Conservation (phyloP, 352 stramenopile species). For the Aphanomyces euteiches region DNA sequence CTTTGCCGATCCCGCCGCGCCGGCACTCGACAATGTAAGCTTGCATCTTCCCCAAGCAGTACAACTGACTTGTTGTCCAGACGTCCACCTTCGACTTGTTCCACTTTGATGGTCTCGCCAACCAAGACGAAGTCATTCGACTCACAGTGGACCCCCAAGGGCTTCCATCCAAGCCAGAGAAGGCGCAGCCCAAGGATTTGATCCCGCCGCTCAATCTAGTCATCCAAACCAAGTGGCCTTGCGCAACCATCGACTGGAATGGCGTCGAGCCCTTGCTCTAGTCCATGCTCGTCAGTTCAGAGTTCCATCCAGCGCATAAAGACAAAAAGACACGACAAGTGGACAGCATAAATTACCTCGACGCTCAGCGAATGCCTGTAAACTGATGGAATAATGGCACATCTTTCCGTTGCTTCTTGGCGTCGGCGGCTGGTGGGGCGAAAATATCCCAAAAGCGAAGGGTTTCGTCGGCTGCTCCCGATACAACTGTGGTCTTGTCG, state of each 20-base stretch:
- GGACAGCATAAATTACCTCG: background rate
- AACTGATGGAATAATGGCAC: background rate
- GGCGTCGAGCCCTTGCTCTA: slow-evolving; percentile 79
- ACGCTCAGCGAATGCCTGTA: background rate
- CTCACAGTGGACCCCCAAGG: slow-evolving; percentile 44
- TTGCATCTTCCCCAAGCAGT: background rate
- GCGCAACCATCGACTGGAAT: slow-evolving; percentile 82
- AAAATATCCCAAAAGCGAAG: slow-evolving; percentile 99
- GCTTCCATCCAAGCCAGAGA: slow-evolving; percentile 34
- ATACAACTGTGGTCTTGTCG: slow-evolving; percentile 96
- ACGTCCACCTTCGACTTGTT: slow-evolving; percentile 62
- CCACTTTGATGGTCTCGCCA: slow-evolving; percentile 86
- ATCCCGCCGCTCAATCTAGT: slow-evolving; percentile 85
- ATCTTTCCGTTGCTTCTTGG: background rate
- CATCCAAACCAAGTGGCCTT: slow-evolving; percentile 85
- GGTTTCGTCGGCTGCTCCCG: slow-evolving; percentile 97
- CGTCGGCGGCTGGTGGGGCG: slow-evolving; percentile 32
- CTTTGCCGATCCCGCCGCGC: slow-evolving; percentile 44
- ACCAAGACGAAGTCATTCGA: slow-evolving; percentile 83
- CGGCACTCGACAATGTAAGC: background rate
- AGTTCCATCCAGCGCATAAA: background rate
- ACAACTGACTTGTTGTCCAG: background rate
- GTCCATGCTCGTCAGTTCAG: slow-evolving; percentile 15
- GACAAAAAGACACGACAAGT: background rate
- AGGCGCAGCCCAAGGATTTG: slow-evolving; percentile 46